Evolutionary conservation across 768 basidiomycete genomes (phyloP), one percentile per base, ranked within the genome.

Genomic region (Rhizopogon vesiculosus): DNA sequence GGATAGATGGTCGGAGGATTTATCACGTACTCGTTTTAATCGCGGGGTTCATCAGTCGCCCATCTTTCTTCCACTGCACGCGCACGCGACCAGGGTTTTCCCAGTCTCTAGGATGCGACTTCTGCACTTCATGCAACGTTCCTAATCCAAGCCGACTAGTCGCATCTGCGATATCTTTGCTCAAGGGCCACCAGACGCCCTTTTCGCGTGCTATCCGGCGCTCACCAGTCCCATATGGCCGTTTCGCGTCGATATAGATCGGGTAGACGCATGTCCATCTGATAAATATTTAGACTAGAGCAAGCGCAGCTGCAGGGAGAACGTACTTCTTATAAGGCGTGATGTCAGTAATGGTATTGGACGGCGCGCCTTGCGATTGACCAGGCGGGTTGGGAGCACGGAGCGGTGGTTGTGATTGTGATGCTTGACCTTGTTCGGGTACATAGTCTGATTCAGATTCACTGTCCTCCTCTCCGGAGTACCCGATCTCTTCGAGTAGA

Each of bases 231-330:
- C 85, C 84, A 69, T 91, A 90, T 0, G 94, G 85, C 2, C 87
- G 87, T 69, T 98, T 97, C 38, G 95, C 94, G 71, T 98, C 96
- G 55, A 98, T 83, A 72, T 98, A 98, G 65, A 98, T 89, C 5
- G 96, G 96, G 69, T 98, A 99, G 66, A 98, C 84, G 63, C 91
- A 91, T 44, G 92, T 87, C 95, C 95, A 97, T 64, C 94, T 97
- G 64, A 13, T 53, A 56, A 43, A 49, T 31, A 31, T 18, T 51
- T 33, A 53, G 50, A 53, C 59, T 55, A 56, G 49, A 33, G 40
- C 16, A 56, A 61, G 56, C 29, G 31, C 51, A 46, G 39, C 41
- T 31, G 44, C 45, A 52, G 31, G 40, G 28, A 18, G 43, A 29
- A 78, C 82, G 65, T 66, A 91, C 90, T 79, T 82, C 77, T 92